Percentiles rank a stretch among this genome's conserved stretches.
phyloP scores from a whole-genome alignment of 1,284 basidiomycete species.

The Marasmius oreades region DNA sequence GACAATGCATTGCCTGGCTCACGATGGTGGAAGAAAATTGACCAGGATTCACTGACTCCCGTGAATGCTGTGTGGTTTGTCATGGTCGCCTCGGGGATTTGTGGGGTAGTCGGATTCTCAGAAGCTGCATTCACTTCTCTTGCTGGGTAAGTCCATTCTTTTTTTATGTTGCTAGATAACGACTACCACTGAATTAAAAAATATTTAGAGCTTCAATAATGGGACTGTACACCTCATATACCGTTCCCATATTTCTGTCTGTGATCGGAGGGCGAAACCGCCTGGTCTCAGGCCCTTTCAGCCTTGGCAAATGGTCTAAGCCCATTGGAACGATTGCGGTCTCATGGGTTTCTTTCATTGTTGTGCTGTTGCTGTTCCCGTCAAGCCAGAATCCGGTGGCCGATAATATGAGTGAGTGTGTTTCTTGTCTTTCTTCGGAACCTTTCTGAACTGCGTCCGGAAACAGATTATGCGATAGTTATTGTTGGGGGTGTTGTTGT shows the following conservation, averaged over 20 bases:
- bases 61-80: slow-evolving; percentile 76
- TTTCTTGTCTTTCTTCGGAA: neutral
- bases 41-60: slow-evolving; percentile 56
- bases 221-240: slow-evolving; percentile 66
- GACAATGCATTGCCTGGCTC: slow-evolving; percentile 73
- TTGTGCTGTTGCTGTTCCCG: slow-evolving; percentile 61
- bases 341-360: slow-evolving; percentile 63
- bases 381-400: slow-evolving; percentile 37
- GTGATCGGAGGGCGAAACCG: slow-evolving; percentile 62
- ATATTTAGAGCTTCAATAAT: slow-evolving; percentile 60
- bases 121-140: slow-evolving; percentile 58
- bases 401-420: slow-evolving; percentile 45
- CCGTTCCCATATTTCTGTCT: slow-evolving; percentile 64
- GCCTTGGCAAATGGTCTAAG: slow-evolving; percentile 55
- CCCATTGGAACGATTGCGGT: slow-evolving; percentile 60
- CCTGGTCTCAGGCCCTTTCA: slow-evolving; percentile 56
- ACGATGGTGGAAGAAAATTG: slow-evolving; percentile 61
- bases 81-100: slow-evolving; percentile 52
- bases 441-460: neutral
- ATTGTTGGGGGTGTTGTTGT: slow-evolving; percentile 62
- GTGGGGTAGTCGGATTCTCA: slow-evolving; percentile 66
- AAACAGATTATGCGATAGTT: slow-evolving; percentile 61
- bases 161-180: neutral
- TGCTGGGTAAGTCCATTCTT: slow-evolving; percentile 47
- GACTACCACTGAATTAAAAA: slow-evolving; percentile 3